Evolutionary conservation across 371 early-diverging fungal genomes (phyloP), one percentile per base, ranked within the genome.

Genomic region (Mortierella sp.): DNA sequence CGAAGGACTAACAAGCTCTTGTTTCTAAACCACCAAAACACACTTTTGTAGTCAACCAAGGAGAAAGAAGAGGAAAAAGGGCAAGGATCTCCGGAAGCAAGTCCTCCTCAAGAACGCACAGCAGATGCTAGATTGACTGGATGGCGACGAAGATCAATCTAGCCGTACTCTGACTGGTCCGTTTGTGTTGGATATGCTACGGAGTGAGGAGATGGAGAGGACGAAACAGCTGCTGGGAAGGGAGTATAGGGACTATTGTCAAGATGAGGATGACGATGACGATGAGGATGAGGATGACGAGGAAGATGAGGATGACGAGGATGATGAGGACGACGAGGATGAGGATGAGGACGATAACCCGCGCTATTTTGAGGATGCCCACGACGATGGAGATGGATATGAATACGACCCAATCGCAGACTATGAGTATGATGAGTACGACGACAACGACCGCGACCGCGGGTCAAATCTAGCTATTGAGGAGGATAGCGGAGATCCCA

Each of bases 91-190:
- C 16, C 75, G 83, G 10, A 82, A 82, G 67, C 76, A 77, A 53
- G 83, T 82, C 29, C 64, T 82, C 40, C 74, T 82, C 68, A 82
- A 82, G 75, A 82, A 82, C 34, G 82, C 82, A 11, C 82, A 82
- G 70, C 61, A 74, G 45, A 45, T 74, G 64, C 39, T 71, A 22
- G 82, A 82, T 55, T 76, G 76, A 80, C 73, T 76, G 68, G 80
- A 70, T 70, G 65, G 66, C 65, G 65, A 63, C 45, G 63, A 58
- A 58, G 70, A 63, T 34, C 37, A 37, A 10, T 44, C 63, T 22
- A 70, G 29, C 19, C 69, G 40, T 52, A 16, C 29, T 8, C 22
- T 45, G 24, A 61, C 70, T 43, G 58, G 61, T 34, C 58, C 55
- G 4, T 34, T 63, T 6, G 58, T 70, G 24, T 8, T 70, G 47